These are phyloP conservation scores for Globisporangium cederbergense DNA, from an alignment of 352 stramenopile genomes.

Conservation along the genomic window DNA sequence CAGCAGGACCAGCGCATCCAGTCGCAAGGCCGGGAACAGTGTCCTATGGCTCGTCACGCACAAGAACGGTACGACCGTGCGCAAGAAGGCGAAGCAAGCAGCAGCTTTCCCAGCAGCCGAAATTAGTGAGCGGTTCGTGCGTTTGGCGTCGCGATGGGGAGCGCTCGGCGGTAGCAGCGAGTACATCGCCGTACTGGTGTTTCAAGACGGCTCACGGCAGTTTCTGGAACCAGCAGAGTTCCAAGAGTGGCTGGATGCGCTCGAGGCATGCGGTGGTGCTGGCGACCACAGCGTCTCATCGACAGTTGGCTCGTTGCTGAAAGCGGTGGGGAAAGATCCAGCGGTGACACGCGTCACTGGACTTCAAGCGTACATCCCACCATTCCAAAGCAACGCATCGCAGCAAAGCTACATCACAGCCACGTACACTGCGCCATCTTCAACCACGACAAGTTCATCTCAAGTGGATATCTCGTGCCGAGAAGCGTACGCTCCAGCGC, in stretches of 20 bases:
- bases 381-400: background rate
- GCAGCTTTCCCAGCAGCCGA: conserved; percentile 22
- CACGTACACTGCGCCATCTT: background rate
- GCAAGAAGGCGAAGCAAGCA: conserved; percentile 32
- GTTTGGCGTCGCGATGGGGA: conserved; percentile 25
- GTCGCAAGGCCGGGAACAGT: background rate
- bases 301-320: background rate
- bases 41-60: conserved; percentile 46
- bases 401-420: background rate
- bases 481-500: conserved; percentile 12
- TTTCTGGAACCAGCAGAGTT: conserved; percentile 18
- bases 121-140: conserved; percentile 45
- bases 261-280: background rate
- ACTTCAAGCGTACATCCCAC: conserved; percentile 23
- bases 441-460: conserved; percentile 11
- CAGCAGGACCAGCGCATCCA: background rate
- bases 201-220: conserved; percentile 10
- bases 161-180: background rate
- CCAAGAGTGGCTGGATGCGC: conserved; percentile 21
- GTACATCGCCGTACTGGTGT: conserved; percentile 19
- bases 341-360: conserved; percentile 8
- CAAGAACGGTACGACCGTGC: conserved; percentile 39
- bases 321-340: background rate
- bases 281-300: background rate
- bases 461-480: conserved; percentile 20